Evolutionary conservation across 2,329 filamentous ascomycete species (phyloP).

Genomic region (Penicillium fuscoglaucum): DNA sequence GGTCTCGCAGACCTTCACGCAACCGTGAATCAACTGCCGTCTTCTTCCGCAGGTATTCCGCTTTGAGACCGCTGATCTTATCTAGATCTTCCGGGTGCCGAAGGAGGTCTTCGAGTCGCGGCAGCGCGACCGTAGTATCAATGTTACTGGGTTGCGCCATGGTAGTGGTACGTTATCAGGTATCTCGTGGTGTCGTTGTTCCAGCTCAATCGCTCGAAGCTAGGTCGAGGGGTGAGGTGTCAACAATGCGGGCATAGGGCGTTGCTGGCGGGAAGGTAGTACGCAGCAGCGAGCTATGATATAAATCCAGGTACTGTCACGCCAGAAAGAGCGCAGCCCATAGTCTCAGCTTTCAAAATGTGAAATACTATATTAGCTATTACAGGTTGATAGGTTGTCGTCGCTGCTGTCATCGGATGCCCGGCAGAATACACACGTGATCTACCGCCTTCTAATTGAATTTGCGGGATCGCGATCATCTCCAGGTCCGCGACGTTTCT

Average conservation of each 20-base stretch:
- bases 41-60: conserved; percentile 94
- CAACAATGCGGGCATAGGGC: conserved; percentile 4
- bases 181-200: background rate
- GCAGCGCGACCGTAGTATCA: conserved; percentile 65
- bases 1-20: conserved; percentile 81
- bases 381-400: conserved; percentile 8
- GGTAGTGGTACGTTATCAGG: conserved; percentile 1
- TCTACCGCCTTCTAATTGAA: conserved; percentile 30
- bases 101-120: conserved; percentile 85
- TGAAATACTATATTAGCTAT: background rate
- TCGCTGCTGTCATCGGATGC: conserved; percentile 18
- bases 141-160: conserved; percentile 41
- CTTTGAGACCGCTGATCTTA: conserved; percentile 85
- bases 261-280: background rate
- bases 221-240: conserved; percentile 6
- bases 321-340: conserved; percentile 6
- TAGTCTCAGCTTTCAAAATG: conserved; percentile 2
- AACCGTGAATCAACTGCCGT: conserved; percentile 86
- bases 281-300: background rate
- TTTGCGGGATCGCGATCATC: conserved; percentile 8
- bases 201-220: conserved; percentile 10
- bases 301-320: conserved; percentile 6
- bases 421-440: conserved; percentile 34
- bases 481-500: background rate
- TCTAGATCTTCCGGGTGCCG: conserved; percentile 96